Conservation (phyloP, 23 red algal genomes). For the Rhodosorus marinus region DNA sequence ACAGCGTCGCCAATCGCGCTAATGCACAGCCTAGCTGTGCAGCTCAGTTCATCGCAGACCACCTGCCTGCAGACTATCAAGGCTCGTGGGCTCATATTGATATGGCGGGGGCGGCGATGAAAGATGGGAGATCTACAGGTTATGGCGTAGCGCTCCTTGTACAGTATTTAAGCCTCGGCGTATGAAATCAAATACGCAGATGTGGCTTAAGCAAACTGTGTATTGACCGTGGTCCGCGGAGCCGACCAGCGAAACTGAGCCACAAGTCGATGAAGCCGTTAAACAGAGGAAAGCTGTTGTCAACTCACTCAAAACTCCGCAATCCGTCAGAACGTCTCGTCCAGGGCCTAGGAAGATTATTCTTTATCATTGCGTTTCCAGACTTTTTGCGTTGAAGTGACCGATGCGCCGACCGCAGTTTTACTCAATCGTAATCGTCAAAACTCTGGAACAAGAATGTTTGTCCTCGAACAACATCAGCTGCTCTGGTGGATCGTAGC, state of each 20-base stretch:
- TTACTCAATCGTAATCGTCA: too few species aligned
- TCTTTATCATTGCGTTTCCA: too few species aligned
- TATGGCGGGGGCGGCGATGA: slow-evolving; percentile 2
- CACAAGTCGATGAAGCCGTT: not conserved
- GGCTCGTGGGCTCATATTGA: slow-evolving; percentile 9
- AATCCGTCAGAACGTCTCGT: not conserved
- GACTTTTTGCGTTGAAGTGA: too few species aligned
- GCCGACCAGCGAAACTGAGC: not conserved
- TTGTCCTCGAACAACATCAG: too few species aligned
- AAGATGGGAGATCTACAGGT: slow-evolving; percentile 7
- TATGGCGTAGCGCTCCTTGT: slow-evolving; percentile 16
- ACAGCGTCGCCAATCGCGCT: slow-evolving; percentile 1
- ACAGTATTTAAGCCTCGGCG: not conserved
- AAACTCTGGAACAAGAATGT: too few species aligned
- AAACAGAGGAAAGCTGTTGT: not conserved
- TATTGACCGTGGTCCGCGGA: not conserved
- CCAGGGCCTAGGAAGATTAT: not conserved
- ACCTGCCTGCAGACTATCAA: slow-evolving; percentile 1
- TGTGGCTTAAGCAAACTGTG: not conserved
- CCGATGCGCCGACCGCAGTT: too few species aligned
- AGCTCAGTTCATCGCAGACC: slow-evolving; percentile 6
- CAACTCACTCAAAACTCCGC: not conserved
- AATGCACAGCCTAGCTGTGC: slow-evolving; percentile 11
- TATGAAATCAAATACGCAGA: not conserved
- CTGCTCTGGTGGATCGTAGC: too few species aligned